phyloP scores from a whole-genome alignment of 2,329 filamentous ascomycete species.

The Didymella keratinophila region DNA sequence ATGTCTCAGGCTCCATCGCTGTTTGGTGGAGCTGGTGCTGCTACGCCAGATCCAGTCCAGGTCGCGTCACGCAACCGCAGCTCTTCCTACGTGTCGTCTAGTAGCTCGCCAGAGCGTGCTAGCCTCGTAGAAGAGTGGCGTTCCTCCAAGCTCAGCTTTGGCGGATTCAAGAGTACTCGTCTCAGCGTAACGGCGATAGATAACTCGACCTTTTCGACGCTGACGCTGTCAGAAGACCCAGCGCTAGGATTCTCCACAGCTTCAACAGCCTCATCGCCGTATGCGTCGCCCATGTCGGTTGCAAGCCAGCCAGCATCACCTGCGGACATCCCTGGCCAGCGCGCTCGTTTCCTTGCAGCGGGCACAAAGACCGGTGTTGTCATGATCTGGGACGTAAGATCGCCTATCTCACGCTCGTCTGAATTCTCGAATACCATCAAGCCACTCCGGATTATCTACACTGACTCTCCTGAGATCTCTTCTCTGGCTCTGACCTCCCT shows the following conservation, averaged over 20 bases:
- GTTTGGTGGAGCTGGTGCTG: slow-evolving; percentile 58
- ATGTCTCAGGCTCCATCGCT: slow-evolving; percentile 51
- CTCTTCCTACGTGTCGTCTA: slow-evolving; percentile 46
- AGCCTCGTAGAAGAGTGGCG: slow-evolving; percentile 69
- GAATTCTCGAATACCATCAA: slow-evolving; percentile 66
- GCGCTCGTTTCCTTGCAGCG: slow-evolving; percentile 79
- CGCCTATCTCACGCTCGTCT: slow-evolving; percentile 63
- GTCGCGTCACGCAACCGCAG: slow-evolving; percentile 35
- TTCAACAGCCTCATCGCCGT: slow-evolving; percentile 62
- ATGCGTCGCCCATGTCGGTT: slow-evolving; percentile 61
- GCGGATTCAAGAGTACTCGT: slow-evolving; percentile 64
- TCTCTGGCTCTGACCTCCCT: slow-evolving; percentile 83
- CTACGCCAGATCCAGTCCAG: slow-evolving; percentile 31
- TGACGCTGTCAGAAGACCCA: slow-evolving; percentile 81
- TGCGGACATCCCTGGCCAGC: slow-evolving; percentile 80
- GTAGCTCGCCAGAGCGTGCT: slow-evolving; percentile 49
- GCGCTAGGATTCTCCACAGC: slow-evolving; percentile 66
- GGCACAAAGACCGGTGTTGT: slow-evolving; percentile 82
- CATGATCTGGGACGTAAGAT: slow-evolving; percentile 84
- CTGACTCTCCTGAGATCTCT: slow-evolving; percentile 87
- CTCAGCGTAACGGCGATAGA: slow-evolving; percentile 79
- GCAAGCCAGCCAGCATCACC: slow-evolving; percentile 55
- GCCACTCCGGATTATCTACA: slow-evolving; percentile 83
- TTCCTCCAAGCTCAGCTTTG: slow-evolving; percentile 67
- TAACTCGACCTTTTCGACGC: slow-evolving; percentile 72